Percentiles rank a stretch among this genome's conserved stretches.
These are phyloP conservation scores for Citrus australasica DNA, from an alignment of 345 rosid genomes.

Conservation along the genomic window DNA sequence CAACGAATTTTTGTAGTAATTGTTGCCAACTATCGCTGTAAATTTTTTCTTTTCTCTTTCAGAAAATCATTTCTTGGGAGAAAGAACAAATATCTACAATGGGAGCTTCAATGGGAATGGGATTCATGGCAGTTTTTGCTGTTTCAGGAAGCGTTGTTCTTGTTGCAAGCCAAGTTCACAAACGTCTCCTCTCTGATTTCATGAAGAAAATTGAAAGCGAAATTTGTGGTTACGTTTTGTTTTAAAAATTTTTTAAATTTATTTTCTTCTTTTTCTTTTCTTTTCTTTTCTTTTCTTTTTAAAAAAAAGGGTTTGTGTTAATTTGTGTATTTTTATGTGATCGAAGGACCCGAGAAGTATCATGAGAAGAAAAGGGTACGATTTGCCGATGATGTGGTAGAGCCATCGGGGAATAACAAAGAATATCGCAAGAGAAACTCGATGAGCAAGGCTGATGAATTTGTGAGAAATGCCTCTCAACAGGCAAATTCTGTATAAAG, in stretches of 20 bases:
- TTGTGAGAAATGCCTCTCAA: constrained; percentile 36
- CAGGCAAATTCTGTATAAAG: constrained; percentile 45
- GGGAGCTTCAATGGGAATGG: constrained; percentile 43
- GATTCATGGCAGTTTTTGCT: constrained; percentile 67
- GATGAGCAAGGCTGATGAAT: neutral
- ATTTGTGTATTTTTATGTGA: neutral
- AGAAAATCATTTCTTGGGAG: neutral
- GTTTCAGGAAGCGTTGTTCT: constrained; percentile 79
- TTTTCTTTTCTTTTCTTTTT: too few species aligned
- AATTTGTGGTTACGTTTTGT: constrained; percentile 33
- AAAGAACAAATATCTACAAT: constrained; percentile 2
- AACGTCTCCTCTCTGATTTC: constrained; percentile 68
- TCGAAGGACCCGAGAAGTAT: constrained; percentile 5
- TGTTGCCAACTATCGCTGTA: neutral
- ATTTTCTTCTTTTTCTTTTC: neutral
- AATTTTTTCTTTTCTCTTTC: neutral
- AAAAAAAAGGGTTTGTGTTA: neutral
- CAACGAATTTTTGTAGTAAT: neutral
- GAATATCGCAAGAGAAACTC: constrained; percentile 42
- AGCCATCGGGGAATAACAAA: constrained; percentile 59
- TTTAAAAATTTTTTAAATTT: neutral
- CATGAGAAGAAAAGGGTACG: constrained; percentile 58
- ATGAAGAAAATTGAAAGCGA: constrained; percentile 63
- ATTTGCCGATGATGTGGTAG: constrained; percentile 77
- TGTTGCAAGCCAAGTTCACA: constrained; percentile 55